phyloP scores from a whole-genome alignment of 805 yeast species.

The Hemisphaericaspora nanyangensis region DNA sequence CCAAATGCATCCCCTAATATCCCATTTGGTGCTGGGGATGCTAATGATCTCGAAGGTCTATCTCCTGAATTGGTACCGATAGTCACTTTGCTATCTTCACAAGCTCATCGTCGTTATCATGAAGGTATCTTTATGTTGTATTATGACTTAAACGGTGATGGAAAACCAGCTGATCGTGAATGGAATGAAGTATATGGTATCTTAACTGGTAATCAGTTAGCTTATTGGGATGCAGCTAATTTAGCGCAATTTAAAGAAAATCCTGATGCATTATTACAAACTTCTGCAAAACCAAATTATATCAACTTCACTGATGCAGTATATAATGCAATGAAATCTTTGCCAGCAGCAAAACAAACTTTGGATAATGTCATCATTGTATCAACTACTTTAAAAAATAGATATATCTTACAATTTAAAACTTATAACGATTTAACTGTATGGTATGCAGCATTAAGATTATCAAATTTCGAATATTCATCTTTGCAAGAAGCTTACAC shows the following conservation, averaged over 20 bases:
- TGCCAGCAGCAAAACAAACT: slow-evolving; percentile 63
- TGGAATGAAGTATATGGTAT: slow-evolving; percentile 96
- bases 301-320: slow-evolving; percentile 89
- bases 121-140: slow-evolving; percentile 75
- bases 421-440: slow-evolving; percentile 57
- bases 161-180: slow-evolving; percentile 74
- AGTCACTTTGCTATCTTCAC: slow-evolving; percentile 70
- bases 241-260: slow-evolving; percentile 51
- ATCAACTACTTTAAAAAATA: slow-evolving; percentile 86
- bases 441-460: slow-evolving; percentile 83
- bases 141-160: slow-evolving; percentile 76
- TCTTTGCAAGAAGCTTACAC: slow-evolving; percentile 93
- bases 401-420: slow-evolving; percentile 77
- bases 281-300: slow-evolving; percentile 76
- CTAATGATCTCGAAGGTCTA: slow-evolving; percentile 19
- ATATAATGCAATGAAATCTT: slow-evolving; percentile 63
- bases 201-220: slow-evolving; percentile 83
- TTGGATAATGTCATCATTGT: slow-evolving; percentile 79
- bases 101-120: slow-evolving; percentile 66
- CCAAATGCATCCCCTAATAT: slow-evolving; percentile 11
- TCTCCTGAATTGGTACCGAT: slow-evolving; percentile 62
- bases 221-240: slow-evolving; percentile 83
- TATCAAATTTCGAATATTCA: slow-evolving; percentile 76
- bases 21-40: slow-evolving; percentile 10
- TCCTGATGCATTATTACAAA: slow-evolving; percentile 51